Base-by-base conservation (phyloP, 805 yeast species). In the Kluyveromyces aestuarii region DNA sequence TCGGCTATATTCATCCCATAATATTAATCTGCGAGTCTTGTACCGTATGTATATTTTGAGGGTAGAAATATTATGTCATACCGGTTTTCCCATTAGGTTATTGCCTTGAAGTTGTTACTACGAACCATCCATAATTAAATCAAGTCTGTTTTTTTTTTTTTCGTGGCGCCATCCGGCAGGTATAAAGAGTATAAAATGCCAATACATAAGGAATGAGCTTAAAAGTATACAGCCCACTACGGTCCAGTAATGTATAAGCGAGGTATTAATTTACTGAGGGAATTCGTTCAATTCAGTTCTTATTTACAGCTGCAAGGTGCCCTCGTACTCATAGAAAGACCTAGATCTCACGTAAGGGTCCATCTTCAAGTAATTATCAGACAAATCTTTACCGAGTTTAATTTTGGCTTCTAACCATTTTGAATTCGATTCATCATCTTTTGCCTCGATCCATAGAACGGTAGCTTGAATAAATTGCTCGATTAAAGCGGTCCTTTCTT, bases 341-440 rank as follows among this genome's bases (percentile, higher is more conserved):
- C 89, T 81, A 40, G 84, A 80, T 66, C 99, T 81, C 44, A 88
- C 66, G 55, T 84, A 89, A 1, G 93, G 91, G 61, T 93, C 98
- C 48, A 87, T 66, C 44, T 69, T 63, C 61, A 78, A 74, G 68
- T 84, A 90, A 61, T 85, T 86, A 27, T 73, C 68, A 8, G 82
- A 70, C 44, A 91, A 61, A 51, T 76, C 67, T 46, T 67, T 67
- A 48, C 82, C 78, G 27, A 84, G 49, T 30, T 66, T 64, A 14
- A 79, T 71, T 61, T 81, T 83, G 48, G 80, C 83, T 35, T 71
- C 66, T 61, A 78, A 71, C 52, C 75, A 74, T 46, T 66, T 58
- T 13, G 70, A 69, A 47, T 80, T 76, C 11, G 74, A 77, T 37
- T 71, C 75, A 2, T 77, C 71, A 18, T 85, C 68, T 8, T 49